phyloP scores from a whole-genome alignment of 805 yeast genomes.

The Komagataella ulmi region DNA sequence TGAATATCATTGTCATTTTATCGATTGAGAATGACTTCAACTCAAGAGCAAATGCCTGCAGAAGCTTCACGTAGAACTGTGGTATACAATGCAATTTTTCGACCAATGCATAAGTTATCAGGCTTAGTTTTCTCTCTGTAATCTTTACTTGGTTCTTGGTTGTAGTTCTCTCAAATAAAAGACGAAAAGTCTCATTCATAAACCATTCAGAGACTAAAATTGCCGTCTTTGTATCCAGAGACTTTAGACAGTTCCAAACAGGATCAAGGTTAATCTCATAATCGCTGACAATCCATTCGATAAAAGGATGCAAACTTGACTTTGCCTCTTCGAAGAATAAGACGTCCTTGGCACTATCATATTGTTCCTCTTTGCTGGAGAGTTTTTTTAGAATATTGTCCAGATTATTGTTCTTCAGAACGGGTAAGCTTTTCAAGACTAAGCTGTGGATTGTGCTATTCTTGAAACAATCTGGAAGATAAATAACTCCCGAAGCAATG shows the following conservation, averaged over 20 bases:
- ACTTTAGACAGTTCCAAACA: not conserved
- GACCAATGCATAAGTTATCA: not conserved
- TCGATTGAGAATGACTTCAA: not conserved
- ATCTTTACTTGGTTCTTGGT: not conserved
- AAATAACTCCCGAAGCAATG: slow-evolving; percentile 78
- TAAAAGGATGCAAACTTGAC: not conserved
- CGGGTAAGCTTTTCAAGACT: slow-evolving; percentile 46
- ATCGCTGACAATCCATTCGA: not conserved
- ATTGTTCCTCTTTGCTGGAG: not conserved
- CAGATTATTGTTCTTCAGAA: slow-evolving; percentile 26
- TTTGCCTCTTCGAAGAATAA: not conserved
- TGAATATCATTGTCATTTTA: not conserved
- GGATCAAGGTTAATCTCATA: not conserved
- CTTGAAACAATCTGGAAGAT: slow-evolving; percentile 34
- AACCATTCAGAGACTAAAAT: not conserved
- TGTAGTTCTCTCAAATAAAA: not conserved
- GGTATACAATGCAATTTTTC: not conserved
- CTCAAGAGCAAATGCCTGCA: not conserved
- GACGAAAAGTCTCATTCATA: not conserved
- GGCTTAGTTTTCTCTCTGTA: not conserved
- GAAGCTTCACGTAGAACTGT: not conserved
- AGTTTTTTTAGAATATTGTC: slow-evolving; percentile 12
- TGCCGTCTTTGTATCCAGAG: not conserved
- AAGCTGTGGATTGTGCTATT: slow-evolving; percentile 41
- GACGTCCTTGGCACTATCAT: not conserved